phyloP scores from a whole-genome alignment of 2,329 filamentous ascomycete species.

The Alternaria atra region DNA sequence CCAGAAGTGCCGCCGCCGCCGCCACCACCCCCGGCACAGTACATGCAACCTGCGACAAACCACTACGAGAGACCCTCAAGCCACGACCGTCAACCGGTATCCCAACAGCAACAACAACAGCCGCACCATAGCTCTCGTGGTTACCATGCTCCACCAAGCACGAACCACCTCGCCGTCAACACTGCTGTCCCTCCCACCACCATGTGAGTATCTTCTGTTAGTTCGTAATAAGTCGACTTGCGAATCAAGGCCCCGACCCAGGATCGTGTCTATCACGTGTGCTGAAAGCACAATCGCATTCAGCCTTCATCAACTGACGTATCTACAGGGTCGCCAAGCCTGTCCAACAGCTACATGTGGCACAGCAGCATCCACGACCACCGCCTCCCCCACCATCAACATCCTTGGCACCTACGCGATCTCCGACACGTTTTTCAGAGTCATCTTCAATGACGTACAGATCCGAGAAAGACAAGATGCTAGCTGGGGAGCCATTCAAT shows the following conservation, averaged over 20 bases:
- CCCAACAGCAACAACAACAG: constrained; percentile 29
- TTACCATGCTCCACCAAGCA: constrained; percentile 43
- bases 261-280: not conserved
- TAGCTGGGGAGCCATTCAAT: constrained; percentile 78
- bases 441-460: constrained; percentile 50
- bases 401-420: constrained; percentile 31
- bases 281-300: not conserved
- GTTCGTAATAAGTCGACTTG: not conserved
- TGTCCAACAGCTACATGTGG: constrained; percentile 37
- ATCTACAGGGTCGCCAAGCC: constrained; percentile 51
- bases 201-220: constrained; percentile 10
- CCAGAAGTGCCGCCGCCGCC: constrained; percentile 24
- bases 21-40: constrained; percentile 25
- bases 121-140: constrained; percentile 44
- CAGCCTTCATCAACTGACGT: constrained; percentile 2
- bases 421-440: constrained; percentile 34
- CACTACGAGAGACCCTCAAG: constrained; percentile 33
- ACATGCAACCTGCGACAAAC: constrained; percentile 29
- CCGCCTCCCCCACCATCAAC: constrained; percentile 28
- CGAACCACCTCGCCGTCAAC: constrained; percentile 36
- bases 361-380: constrained; percentile 36
- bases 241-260: not conserved
- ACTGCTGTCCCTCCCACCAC: constrained; percentile 24
- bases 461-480: constrained; percentile 91
- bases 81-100: constrained; percentile 34